Evolutionary conservation across 768 basidiomycete genomes (phyloP).

Genomic region (Mycena galopus): DNA sequence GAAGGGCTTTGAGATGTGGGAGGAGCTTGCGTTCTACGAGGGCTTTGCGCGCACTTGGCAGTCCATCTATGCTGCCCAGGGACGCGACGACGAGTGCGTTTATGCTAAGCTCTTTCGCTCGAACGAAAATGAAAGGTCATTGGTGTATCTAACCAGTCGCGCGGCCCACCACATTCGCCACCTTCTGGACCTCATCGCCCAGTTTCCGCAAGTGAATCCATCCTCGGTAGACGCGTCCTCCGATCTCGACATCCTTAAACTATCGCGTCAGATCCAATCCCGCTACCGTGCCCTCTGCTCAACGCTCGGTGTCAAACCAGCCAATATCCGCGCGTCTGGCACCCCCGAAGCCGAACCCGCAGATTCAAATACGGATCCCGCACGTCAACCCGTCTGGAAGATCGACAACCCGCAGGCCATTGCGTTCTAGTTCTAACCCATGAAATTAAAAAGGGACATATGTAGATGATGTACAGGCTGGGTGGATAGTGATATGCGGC

Average conservation of each 20-base stretch:
- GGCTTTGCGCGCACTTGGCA: conserved; percentile 86
- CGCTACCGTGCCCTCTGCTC: conserved; percentile 91
- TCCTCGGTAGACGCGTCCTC: conserved; percentile 55
- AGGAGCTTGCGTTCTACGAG: conserved; percentile 94
- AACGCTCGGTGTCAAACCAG: conserved; percentile 74
- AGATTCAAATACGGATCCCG: conserved; percentile 25
- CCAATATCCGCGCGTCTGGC: conserved; percentile 50
- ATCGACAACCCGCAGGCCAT: conserved; percentile 37
- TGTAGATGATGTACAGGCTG: conserved; percentile 6
- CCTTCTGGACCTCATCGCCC: conserved; percentile 77
- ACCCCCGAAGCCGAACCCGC: conserved; percentile 34
- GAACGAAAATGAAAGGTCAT: neutral
- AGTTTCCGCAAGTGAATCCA: conserved; percentile 87
- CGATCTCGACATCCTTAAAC: conserved; percentile 78
- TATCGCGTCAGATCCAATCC: conserved; percentile 88
- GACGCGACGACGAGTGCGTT: conserved; percentile 63
- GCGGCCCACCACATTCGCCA: conserved; percentile 65
- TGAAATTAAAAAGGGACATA: conserved; percentile 6
- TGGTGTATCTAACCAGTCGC: conserved; percentile 2
- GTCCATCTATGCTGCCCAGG: conserved; percentile 59
- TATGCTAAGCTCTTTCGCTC: conserved; percentile 5
- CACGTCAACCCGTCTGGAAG: conserved; percentile 41
- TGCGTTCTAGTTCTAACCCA: conserved; percentile 30
- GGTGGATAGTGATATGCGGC: conserved; percentile 22
- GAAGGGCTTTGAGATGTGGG: conserved; percentile 97